phyloP scores from a whole-genome alignment of 257 asterid species.

The Coffea canephora region DNA sequence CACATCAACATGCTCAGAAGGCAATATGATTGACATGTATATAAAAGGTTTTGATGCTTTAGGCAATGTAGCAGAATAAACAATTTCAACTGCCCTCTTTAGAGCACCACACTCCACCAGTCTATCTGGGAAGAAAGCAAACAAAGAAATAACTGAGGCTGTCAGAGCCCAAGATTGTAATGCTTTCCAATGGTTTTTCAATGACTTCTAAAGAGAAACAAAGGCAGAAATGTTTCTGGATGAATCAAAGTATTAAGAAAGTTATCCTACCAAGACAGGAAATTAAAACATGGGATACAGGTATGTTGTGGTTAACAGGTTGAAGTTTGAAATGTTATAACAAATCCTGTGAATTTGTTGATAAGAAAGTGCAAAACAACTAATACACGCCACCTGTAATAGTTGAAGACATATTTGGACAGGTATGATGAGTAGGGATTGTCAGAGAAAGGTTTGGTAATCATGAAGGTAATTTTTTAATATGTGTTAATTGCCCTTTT shows the following conservation, averaged over 20 bases:
- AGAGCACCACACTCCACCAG: conserved; percentile 86
- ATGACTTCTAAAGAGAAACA: not conserved
- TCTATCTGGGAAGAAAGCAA: conserved; percentile 59
- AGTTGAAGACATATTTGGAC: not conserved
- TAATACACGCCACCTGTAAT: not conserved
- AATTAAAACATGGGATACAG: not conserved
- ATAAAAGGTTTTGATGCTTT: conserved; percentile 94
- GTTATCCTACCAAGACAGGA: not conserved
- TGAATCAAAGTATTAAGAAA: not conserved
- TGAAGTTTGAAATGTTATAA: not conserved
- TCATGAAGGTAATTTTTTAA: not conserved
- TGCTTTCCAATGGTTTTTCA: not conserved
- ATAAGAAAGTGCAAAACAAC: not conserved
- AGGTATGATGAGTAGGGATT: not conserved
- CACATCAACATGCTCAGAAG: conserved; percentile 91
- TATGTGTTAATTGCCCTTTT: not conserved
- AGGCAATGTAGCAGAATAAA: conserved; percentile 94
- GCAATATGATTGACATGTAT: conserved; percentile 82
- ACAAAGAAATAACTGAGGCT: conserved; percentile 16
- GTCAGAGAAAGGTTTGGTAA: not conserved
- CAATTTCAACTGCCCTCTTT: conserved; percentile 94
- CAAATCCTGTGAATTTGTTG: not conserved
- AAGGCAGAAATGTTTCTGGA: not conserved
- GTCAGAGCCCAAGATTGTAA: not conserved
- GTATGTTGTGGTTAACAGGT: not conserved